Base-by-base conservation (phyloP, 352 stramenopile species). In the Phytophthora crassamura region DNA sequence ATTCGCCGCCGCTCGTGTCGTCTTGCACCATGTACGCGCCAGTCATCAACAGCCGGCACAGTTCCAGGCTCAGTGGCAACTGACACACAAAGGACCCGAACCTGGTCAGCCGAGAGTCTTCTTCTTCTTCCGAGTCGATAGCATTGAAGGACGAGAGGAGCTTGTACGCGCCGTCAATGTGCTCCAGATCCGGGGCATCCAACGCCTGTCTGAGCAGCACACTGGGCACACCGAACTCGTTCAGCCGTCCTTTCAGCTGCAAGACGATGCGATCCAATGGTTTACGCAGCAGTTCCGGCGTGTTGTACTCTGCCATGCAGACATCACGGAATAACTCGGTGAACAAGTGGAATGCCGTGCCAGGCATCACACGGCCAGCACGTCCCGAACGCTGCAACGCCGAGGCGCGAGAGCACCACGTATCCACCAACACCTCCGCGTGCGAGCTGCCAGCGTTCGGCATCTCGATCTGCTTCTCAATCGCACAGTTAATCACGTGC, bases 331-430 rank as follows among this genome's bases (percentile, higher is more conserved):
- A 96, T 35, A 66, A 35, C n/a, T 89, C 56, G 0, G 84, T 80
- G 67, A 96, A 97, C 34, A 98, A 77, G 67, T 97, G 91, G 66
- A 92, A 98, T 16, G 90, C 93, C 7, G 82, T 87, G n/a, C 96
- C 96, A 25, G 92, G 84, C 72, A 94, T 93, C 10, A 98, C 88
- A 46, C 97, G 96, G 7, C 97, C 97, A 18, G 97, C 97, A 48
- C 97, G 92, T 11, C 87, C 88, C 0, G 86, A 82, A 14, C 88
- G 84, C 56, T 95, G 88, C 33, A 96, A 83, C 3, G 92, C 87
- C 35, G 86, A 98, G 18, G 96, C 94, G 63, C 91, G 90, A 9
- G 95, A 98, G 62, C 98, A 99, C 97, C 97, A 99, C 30, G 80
- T 84, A 32, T 91, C 71, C 12, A 93, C 73, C 7, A 95, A 55